phyloP scores from a whole-genome alignment of 305 asterid genomes.

The Nicotiana rustica region DNA sequence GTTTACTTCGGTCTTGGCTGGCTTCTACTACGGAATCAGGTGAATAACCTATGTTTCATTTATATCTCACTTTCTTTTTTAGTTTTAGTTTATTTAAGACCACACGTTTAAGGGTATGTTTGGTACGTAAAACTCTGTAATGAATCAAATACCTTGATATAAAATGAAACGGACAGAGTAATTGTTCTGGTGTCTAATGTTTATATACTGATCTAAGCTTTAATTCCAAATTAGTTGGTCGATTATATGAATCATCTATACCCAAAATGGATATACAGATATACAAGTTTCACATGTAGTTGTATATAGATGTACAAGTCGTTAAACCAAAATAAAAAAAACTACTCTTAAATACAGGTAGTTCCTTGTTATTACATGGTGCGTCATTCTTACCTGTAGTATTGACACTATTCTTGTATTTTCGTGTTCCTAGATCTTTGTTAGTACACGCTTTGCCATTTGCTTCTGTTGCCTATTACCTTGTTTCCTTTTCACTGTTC shows the following conservation, averaged over 20 bases:
- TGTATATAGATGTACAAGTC: neutral
- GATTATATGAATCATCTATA: too few species aligned
- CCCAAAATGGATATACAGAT: too few species aligned
- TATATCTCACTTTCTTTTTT: too few species aligned
- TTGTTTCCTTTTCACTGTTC: too few species aligned
- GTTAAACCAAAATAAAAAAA: neutral
- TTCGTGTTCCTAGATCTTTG: too few species aligned
- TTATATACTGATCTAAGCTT: neutral
- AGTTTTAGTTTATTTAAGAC: neutral
- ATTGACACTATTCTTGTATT: too few species aligned
- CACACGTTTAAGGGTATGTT: neutral
- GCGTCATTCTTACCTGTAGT: too few species aligned
- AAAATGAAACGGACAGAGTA: neutral
- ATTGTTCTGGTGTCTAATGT: neutral
- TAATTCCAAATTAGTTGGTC: too few species aligned
- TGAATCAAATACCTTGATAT: neutral
- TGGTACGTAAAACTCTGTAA: neutral
- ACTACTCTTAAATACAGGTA: too few species aligned
- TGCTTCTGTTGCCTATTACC: too few species aligned
- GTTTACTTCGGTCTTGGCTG: constrained; percentile 89
- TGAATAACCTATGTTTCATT: constrained; percentile 27
- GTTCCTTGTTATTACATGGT: too few species aligned
- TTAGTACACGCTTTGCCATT: too few species aligned
- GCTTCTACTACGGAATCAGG: constrained; percentile 94
- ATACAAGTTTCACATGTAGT: neutral